Percentiles rank a stretch among this genome's conserved stretches.
phyloP scores from a whole-genome alignment of 257 asterid genomes.

The Parsonsia alboflavescens region DNA sequence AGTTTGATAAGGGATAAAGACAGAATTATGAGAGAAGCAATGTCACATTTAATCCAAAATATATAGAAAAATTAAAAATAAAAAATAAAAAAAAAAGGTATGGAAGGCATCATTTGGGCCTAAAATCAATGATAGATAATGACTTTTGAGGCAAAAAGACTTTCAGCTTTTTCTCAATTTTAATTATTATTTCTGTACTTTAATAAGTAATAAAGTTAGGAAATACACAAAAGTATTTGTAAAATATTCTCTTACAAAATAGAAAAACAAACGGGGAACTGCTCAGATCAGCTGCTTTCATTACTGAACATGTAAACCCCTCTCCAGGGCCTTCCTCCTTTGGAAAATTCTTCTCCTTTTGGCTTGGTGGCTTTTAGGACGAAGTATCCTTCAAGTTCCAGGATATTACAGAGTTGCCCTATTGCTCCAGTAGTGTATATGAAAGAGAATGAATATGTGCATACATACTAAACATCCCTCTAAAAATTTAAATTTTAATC shows the following conservation, averaged over 20 bases:
- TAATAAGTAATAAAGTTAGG: neutral
- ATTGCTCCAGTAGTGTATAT: too few species aligned
- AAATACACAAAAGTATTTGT: neutral
- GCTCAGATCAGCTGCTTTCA: slow-evolving; percentile 11
- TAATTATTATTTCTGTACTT: neutral
- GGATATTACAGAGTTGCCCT: slow-evolving; percentile 13
- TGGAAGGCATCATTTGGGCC: slow-evolving; percentile 22
- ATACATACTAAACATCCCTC: too few species aligned
- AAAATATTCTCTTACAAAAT: neutral
- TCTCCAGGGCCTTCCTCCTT: slow-evolving; percentile 25
- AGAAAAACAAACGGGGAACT: neutral
- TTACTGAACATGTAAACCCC: slow-evolving; percentile 23
- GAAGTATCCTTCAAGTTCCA: neutral
- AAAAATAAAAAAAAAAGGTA: too few species aligned
- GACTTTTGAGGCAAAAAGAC: slow-evolving; percentile 39
- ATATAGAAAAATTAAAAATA: too few species aligned
- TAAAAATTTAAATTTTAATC: too few species aligned
- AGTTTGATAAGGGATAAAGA: too few species aligned
- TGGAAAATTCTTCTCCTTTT: slow-evolving; percentile 9
- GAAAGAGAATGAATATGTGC: too few species aligned
- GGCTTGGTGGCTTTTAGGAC: neutral
- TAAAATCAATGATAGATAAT: slow-evolving; percentile 29
- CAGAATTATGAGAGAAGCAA: too few species aligned
- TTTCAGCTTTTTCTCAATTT: slow-evolving; percentile 28
- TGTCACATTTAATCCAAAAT: too few species aligned